Percentiles rank a stretch among this genome's conserved stretches.
These are phyloP conservation scores for Blastocystis sp. DNA, from an alignment of 352 stramenopile species.

Conservation along the genomic window DNA sequence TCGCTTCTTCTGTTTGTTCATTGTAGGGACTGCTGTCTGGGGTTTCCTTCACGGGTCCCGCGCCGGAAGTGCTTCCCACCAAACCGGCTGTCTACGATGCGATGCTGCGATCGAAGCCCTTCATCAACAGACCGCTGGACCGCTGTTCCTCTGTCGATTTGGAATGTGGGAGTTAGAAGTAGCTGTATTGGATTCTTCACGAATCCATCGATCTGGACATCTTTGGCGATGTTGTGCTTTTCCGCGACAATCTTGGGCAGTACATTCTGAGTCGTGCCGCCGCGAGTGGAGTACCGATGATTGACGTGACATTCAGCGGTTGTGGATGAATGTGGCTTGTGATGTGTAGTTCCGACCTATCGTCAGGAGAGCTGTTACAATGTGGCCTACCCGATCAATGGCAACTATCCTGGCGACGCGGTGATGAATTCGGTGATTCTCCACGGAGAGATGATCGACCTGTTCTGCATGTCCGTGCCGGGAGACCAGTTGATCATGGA, in stretches of 20 bases:
- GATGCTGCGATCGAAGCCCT: neutral
- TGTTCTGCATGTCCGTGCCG: neutral
- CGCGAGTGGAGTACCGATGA: neutral
- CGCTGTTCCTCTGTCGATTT: neutral
- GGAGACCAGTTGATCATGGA: neutral
- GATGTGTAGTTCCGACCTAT: neutral
- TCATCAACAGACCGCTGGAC: neutral
- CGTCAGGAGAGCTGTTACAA: neutral
- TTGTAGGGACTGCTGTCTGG: neutral
- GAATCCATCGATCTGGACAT: neutral
- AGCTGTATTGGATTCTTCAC: neutral
- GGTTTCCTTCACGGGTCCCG: neutral
- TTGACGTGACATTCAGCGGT: neutral
- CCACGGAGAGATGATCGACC: neutral
- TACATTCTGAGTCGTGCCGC: neutral
- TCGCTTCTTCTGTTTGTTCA: neutral
- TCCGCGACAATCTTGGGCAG: neutral
- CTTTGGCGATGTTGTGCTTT: neutral
- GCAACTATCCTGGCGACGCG: neutral
- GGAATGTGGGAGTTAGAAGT: neutral
- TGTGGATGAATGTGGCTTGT: neutral
- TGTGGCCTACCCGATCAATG: neutral
- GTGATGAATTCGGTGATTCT: neutral
- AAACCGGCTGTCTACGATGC: neutral
- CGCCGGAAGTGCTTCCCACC: neutral